Evolutionary conservation across 1,139 yeast genomes (phyloP), one percentile per base, ranked within the genome.

Genomic region (Pneumocystis wakefieldiae): DNA sequence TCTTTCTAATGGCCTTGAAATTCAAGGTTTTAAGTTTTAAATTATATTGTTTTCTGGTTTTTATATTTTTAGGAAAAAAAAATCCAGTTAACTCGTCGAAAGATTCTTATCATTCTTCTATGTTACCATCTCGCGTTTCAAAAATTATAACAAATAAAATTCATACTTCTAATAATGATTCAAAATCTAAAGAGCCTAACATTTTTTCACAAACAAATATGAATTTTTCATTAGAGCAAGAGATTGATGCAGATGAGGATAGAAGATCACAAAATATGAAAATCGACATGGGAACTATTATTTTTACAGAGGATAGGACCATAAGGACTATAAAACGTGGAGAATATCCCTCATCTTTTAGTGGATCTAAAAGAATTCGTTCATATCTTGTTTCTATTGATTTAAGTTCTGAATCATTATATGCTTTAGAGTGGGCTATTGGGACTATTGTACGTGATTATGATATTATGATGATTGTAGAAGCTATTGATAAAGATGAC

Each of bases 391-490:
- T 87, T 41, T 87, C 92, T 71, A 82, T 87, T 76, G 96, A 88
- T 72, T 81, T 87, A 69, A 85, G 92, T 1, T 89, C 91, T 0
- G 97, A 89, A 70, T 86, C 96, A 3, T 80, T 81, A 48, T 88
- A 87, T 73, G 95, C 97, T 0, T 78, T 91, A 59, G 95, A 89
- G 70, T 91, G 96, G 89, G 83, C 91, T 60, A 80, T 91, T 68
- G 97, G 97, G 1, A 84, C 96, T 0, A 87, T 90, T 0, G 78
- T 90, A 62, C 86, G 86, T 36, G 94, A 88, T 70, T 94, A 94
- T 0, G 87, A 90, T 65, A 90, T 90, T 1, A 75, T 91, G 62
- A 88, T 87, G 71, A 81, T 89, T 35, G 83, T 90, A 19, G 86
- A 87, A 72, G 91, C 88, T 32, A 81, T 84, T 67, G 91, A 86